Percentiles rank a stretch among this genome's conserved stretches.
Evolutionary conservation across 163 green algal genomes (phyloP).

Genomic region (Chlamydomonas reinhardtii): DNA sequence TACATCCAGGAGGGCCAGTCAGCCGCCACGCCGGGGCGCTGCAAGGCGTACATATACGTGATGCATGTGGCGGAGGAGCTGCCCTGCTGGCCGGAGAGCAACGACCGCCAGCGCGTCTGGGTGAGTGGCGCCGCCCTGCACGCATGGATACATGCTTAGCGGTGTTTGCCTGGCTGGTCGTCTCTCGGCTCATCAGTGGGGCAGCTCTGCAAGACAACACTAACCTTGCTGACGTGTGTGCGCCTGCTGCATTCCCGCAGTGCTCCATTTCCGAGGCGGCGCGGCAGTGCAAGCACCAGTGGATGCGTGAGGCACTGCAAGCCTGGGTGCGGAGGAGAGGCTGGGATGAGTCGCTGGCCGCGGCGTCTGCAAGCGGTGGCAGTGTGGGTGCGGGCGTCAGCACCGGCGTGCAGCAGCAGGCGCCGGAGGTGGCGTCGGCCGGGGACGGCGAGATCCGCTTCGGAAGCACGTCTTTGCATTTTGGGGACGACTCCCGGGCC

Average conservation of each 20-base stretch:
- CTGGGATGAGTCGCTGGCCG: slow-evolving; percentile 48
- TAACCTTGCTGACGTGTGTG: not conserved
- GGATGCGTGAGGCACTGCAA: slow-evolving; percentile 86
- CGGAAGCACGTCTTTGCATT: not conserved
- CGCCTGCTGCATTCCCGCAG: slow-evolving; percentile 54
- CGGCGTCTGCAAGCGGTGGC: not conserved
- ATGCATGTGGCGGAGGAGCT: slow-evolving; percentile 88
- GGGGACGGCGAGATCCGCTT: not conserved
- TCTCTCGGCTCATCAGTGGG: slow-evolving; percentile 56
- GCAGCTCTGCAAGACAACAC: too few relatives aligned
- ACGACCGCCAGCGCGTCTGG: slow-evolving; percentile 77
- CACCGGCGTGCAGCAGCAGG: not conserved
- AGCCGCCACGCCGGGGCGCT: not conserved
- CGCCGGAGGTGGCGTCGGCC: too few relatives aligned
- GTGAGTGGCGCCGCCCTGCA: slow-evolving; percentile 55
- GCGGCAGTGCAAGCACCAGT: slow-evolving; percentile 75
- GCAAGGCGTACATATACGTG: slow-evolving; percentile 62
- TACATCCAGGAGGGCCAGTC: not conserved
- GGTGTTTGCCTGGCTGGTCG: slow-evolving; percentile 72
- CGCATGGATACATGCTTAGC: too few relatives aligned
- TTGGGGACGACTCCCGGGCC: not conserved
- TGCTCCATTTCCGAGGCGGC: slow-evolving; percentile 74
- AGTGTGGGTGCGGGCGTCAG: not conserved
- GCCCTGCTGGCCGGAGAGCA: slow-evolving; percentile 81
- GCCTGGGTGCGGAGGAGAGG: slow-evolving; percentile 67